These are phyloP conservation scores for Pseudogymnoascus sp. DNA, from an alignment of 2,329 filamentous ascomycete genomes.

Conservation along the genomic window DNA sequence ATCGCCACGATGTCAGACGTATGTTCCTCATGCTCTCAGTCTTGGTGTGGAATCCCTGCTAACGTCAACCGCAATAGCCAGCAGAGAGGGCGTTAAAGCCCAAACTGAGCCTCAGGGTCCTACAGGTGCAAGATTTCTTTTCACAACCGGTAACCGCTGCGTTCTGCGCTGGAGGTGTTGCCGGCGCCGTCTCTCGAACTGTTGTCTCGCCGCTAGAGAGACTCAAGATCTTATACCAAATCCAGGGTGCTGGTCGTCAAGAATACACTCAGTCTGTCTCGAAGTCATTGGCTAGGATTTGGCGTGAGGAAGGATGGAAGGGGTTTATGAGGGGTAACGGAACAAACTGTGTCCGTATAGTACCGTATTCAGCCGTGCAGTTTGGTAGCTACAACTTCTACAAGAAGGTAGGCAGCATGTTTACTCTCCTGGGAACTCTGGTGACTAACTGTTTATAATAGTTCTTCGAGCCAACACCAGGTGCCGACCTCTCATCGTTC, in stretches of 20 bases:
- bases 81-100: constrained; percentile 22
- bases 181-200: constrained; percentile 93
- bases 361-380: constrained; percentile 95
- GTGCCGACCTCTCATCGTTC: constrained; percentile 62
- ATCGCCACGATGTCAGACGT: constrained; percentile 7
- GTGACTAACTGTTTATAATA: no score
- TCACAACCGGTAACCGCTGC: constrained; percentile 82
- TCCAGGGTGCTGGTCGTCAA: constrained; percentile 81
- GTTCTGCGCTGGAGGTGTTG: constrained; percentile 88
- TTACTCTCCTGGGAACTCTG: no score
- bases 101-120: constrained; percentile 25
- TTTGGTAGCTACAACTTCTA: constrained; percentile 98
- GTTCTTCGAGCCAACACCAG: constrained; percentile 70
- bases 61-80: constrained; percentile 16
- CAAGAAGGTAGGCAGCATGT: no score
- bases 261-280: constrained; percentile 91
- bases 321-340: constrained; percentile 98
- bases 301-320: constrained; percentile 90
- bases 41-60: neutral
- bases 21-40: neutral
- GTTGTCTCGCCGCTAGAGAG: constrained; percentile 94
- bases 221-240: constrained; percentile 94
- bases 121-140: constrained; percentile 39
- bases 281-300: constrained; percentile 89
- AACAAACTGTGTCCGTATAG: constrained; percentile 95